Evolutionary conservation across 129 eudicot species (phyloP), one percentile per base, ranked within the genome.

Genomic region (Flaveria bidentis): DNA sequence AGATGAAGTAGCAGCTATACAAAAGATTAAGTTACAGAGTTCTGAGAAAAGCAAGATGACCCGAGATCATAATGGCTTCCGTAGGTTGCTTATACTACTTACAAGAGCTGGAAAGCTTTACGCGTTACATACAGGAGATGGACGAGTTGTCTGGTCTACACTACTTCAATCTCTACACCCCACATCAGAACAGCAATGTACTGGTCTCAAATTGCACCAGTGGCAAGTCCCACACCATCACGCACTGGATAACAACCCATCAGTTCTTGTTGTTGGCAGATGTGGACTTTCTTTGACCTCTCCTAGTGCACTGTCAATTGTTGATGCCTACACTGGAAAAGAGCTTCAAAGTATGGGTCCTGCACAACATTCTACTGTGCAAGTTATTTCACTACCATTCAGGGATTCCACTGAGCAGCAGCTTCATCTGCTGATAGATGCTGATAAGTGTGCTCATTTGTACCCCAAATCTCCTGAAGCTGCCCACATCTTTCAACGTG

Each of bases 221-320:
- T 95, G 97, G 97, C 97, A 87, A 86, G 90, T 81, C 56, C 99
- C 99, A 17, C 99, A 91, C 80, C 99, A 94, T 80, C 99, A 91
- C 82, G 97, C 94, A 55, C 75, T 95, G 84, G 95, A 95, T 82
- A 88, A 89, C 69, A 87, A 88, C 82, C 99, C 97, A 73, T 87
- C 97, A 44, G 88, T 95, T 74, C 88, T 95, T 69, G 88, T 95
- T 39, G 79, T 90, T 62, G 99, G 99, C 73, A 85, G 88, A 80
- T 95, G 97, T 82, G 97, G 94, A 66, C 76, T 36, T 80, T 75
- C 71, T 62, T 52, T 74, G 22, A 85, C 87, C 69, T 72, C 97
- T 47, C 79, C 94, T 72, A 89, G 88, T 39, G 85, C 93, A 36
- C 72, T 91, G 72, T 91, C 99, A 14, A 50, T 89, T 56, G 86